Conservation (phyloP, 768 basidiomycete species). For the Solioccasus polychromus region DNA sequence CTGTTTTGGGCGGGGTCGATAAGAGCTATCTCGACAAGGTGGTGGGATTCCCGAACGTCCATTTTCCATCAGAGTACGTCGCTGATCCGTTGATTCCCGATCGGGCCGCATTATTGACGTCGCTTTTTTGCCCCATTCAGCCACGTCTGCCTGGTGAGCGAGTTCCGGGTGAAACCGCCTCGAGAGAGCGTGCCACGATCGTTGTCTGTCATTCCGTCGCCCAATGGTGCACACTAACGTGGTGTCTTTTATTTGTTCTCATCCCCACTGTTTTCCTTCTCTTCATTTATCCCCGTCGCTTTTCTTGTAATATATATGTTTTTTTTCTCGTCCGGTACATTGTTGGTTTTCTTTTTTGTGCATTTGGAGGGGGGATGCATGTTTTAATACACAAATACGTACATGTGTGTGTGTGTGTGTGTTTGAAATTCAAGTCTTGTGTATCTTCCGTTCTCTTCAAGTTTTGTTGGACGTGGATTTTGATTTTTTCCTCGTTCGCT, state of each 20-base stretch:
- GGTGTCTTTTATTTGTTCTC: not conserved
- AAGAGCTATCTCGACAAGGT: slow-evolving; percentile 78
- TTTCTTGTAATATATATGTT: not conserved
- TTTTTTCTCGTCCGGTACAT: slow-evolving; percentile 18
- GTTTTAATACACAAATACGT: slow-evolving; percentile 22
- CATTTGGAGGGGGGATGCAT: slow-evolving; percentile 17
- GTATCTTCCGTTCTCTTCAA: slow-evolving; percentile 2
- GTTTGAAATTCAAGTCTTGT: slow-evolving; percentile 16
- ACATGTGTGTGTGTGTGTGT: slow-evolving; percentile 7
- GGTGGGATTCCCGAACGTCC: slow-evolving; percentile 95
- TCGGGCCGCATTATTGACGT: slow-evolving; percentile 1
- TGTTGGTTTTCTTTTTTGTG: slow-evolving; percentile 21
- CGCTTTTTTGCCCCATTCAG: slow-evolving; percentile 36
- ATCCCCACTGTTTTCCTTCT: too few relatives aligned
- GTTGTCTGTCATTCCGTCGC: slow-evolving; percentile 38
- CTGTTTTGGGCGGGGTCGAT: slow-evolving; percentile 88
- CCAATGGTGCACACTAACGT: slow-evolving; percentile 34
- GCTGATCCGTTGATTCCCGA: slow-evolving; percentile 4
- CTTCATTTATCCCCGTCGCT: not conserved
- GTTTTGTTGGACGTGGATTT: not conserved
- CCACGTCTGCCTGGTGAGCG: slow-evolving; percentile 67
- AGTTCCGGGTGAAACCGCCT: slow-evolving; percentile 79
- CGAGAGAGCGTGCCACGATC: slow-evolving; percentile 42
- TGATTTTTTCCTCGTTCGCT: not conserved
- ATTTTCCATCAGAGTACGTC: slow-evolving; percentile 95